Evolutionary conservation across 768 basidiomycete species (phyloP), one percentile per base, ranked within the genome.

Genomic region (Calocybe indica): DNA sequence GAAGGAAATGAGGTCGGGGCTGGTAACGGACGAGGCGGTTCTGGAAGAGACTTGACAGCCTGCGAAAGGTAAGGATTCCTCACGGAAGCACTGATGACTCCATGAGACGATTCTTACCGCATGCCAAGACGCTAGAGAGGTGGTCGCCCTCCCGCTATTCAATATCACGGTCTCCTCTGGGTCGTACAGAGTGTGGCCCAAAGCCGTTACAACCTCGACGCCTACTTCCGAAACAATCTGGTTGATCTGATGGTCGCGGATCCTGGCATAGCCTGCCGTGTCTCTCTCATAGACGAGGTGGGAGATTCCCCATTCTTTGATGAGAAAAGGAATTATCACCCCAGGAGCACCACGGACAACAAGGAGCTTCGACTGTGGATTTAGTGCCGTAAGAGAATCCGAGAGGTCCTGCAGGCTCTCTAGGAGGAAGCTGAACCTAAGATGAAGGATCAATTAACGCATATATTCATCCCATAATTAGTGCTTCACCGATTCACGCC

Each of bases 261-360:
- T 13, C 5, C 38, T 36, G 1, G 35, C 53, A 35, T 55, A 52
- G 15, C 49, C 49, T n/a, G 52, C 52, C 7, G 52, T 53, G 44
- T 54, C 52, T 29, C 43, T 48, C 46, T 56, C 56, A 46, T 48
- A 56, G 13, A 54, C 50, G n/a, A 56, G 37, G 37, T 56, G 56
- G 3, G 48, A 52, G 32, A 57, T 56, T 30, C 29, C 12, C 50
- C 50, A 43, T 35, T 32, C 52, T 49, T 54, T 40, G 33, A 40
- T 40, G 38, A 56, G 51, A 43, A 33, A 49, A 32, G 50, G 36
- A 32, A 53, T 31, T 31, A 50, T 35, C 30, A 49, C 36, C 5
- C 52, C 22, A 15, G 51, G 46, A 37, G 45, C 47, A 44, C 56
- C 59, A 54, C 57, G 59, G 53, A 60, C 51, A 52, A 55, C 59